phyloP scores from a whole-genome alignment of 306 rosid genomes.

The Mimosa bimucronata region DNA sequence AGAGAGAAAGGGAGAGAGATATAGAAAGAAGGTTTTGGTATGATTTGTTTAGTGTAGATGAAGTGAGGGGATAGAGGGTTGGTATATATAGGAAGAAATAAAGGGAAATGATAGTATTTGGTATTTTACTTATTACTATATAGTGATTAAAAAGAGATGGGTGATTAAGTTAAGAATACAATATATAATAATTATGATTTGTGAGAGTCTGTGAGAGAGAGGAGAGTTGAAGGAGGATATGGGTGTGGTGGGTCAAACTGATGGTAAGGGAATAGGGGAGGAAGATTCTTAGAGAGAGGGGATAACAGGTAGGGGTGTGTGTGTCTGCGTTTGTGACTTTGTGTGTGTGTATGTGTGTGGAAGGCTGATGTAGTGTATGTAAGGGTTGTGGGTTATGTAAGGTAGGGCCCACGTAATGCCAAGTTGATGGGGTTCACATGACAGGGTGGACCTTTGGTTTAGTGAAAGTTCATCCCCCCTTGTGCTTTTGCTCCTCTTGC shows the following conservation, averaged over 20 bases:
- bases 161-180: slow-evolving; percentile 35
- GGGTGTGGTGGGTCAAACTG: slow-evolving; percentile 2
- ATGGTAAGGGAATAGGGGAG: not conserved
- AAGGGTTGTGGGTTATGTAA: slow-evolving; percentile 68
- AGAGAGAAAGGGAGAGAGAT: not conserved
- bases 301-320: not conserved
- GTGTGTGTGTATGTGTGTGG: slow-evolving; percentile 29
- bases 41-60: slow-evolving; percentile 29
- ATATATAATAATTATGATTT: not conserved
- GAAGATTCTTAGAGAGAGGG: not conserved
- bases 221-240: not conserved
- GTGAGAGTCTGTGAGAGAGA: slow-evolving; percentile 21
- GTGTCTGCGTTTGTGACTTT: not conserved
- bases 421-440: slow-evolving; percentile 92
- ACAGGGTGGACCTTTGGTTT: slow-evolving; percentile 71
- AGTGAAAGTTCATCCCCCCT: slow-evolving; percentile 91
- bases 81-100: slow-evolving; percentile 63
- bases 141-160: not conserved
- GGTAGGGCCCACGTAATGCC: slow-evolving; percentile 57
- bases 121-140: not conserved
- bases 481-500: slow-evolving; percentile 53
- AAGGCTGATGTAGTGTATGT: slow-evolving; percentile 38
- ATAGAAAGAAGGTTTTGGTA: not conserved
- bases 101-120: not conserved
- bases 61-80: slow-evolving; percentile 43